A percentile compares a stretch with the other conserved stretches of the same genome.
These are phyloP conservation scores for Lipomyces anomalus DNA, from an alignment of 805 yeast species.

Conservation along the genomic window DNA sequence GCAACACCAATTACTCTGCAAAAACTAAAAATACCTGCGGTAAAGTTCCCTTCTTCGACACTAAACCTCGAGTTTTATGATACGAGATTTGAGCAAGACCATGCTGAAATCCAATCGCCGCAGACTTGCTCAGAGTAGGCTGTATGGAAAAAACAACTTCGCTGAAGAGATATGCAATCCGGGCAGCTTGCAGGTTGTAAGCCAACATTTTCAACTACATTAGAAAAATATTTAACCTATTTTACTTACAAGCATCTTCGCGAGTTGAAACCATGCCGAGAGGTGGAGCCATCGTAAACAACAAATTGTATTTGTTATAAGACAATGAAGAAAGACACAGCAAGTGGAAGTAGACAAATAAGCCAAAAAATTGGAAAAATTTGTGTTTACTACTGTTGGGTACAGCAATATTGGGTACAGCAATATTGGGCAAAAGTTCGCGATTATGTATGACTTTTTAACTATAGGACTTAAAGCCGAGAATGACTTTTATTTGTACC, in stretches of 20 bases:
- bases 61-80: constrained; percentile 20
- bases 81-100: constrained; percentile 12
- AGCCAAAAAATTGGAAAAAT: no score
- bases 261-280: constrained; percentile 15
- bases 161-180: constrained; percentile 22
- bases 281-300: constrained; percentile 21
- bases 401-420: no score
- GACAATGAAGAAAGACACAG: no score
- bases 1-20: background rate
- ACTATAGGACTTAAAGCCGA: no score
- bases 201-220: background rate
- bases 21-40: constrained; percentile 8
- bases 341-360: no score
- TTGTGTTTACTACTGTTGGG: no score
- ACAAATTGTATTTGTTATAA: no score
- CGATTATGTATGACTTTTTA: no score
- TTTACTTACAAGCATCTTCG: constrained; percentile 21
- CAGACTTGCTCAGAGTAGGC: constrained; percentile 9
- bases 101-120: constrained; percentile 13
- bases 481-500: no score
- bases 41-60: constrained; percentile 17
- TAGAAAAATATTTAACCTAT: no score
- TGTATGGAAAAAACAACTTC: constrained; percentile 21
- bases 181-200: constrained; percentile 13
- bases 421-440: no score